Percentiles rank a stretch among this genome's conserved stretches.
Evolutionary conservation across 2,329 filamentous ascomycete genomes (phyloP).

Genomic region (Albifimbria verrucaria): DNA sequence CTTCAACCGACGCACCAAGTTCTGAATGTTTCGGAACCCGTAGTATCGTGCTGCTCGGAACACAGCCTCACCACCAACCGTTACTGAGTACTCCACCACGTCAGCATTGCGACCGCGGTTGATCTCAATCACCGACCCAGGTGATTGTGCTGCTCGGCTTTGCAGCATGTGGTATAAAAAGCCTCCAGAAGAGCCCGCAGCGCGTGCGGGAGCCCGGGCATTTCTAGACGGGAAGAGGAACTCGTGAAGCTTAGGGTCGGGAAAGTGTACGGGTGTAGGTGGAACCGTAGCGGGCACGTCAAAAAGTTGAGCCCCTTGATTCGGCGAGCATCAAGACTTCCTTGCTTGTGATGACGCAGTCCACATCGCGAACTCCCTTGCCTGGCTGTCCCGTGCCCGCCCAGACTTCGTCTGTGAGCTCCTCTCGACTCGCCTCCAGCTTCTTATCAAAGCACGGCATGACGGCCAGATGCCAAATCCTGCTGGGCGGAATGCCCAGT

Average conservation of each 20-base stretch:
- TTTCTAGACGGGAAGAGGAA: slow-evolving; percentile 68
- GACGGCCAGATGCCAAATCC: slow-evolving; percentile 90
- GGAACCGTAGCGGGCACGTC: slow-evolving; percentile 60
- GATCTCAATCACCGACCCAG: slow-evolving; percentile 68
- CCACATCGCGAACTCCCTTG: slow-evolving; percentile 75
- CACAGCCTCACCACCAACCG: slow-evolving; percentile 53
- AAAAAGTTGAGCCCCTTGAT: slow-evolving; percentile 76
- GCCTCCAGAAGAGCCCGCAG: slow-evolving; percentile 80
- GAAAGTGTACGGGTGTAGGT: slow-evolving; percentile 54
- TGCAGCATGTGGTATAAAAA: slow-evolving; percentile 83
- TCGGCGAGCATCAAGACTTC: slow-evolving; percentile 89
- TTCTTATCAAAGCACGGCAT: slow-evolving; percentile 99
- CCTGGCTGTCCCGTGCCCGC: slow-evolving; percentile 43
- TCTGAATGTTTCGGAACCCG: slow-evolving; percentile 97
- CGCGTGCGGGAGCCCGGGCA: slow-evolving; percentile 41
- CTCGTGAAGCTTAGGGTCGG: slow-evolving; percentile 63
- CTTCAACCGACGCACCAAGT: slow-evolving; percentile 88
- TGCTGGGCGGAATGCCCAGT: slow-evolving; percentile 68
- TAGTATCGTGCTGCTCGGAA: slow-evolving; percentile 90
- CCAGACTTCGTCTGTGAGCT: slow-evolving; percentile 83
- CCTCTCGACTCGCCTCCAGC: slow-evolving; percentile 88
- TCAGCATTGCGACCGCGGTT: slow-evolving; percentile 83
- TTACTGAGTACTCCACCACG: slow-evolving; percentile 80
- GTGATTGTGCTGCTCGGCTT: slow-evolving; percentile 66
- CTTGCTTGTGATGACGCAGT: slow-evolving; percentile 96